These are phyloP conservation scores for Citeromyces matritensis DNA, from an alignment of 805 yeast species.

Conservation along the genomic window DNA sequence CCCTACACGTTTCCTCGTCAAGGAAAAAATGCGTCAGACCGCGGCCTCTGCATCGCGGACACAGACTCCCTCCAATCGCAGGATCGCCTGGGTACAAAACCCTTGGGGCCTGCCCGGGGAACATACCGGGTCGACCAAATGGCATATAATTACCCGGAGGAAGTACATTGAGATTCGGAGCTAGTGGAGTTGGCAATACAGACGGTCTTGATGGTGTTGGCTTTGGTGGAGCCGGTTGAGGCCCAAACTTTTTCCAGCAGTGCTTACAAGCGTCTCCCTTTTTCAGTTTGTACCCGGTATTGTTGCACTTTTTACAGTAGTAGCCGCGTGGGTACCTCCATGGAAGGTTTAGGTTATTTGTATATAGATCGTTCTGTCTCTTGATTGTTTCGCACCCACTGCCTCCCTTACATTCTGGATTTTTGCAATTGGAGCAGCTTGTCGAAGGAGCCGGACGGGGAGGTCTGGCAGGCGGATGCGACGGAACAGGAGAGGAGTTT, in stretches of 20 bases:
- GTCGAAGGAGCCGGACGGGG: constrained; percentile 3
- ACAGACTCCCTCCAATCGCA: constrained; percentile 51
- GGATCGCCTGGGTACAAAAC: constrained; percentile 70
- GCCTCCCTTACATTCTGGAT: neutral
- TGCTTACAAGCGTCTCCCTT: constrained; percentile 52
- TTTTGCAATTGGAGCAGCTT: neutral
- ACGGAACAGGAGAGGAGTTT: constrained; percentile 8
- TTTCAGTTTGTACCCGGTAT: constrained; percentile 50
- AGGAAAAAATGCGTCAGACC: constrained; percentile 42
- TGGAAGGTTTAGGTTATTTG: constrained; percentile 35
- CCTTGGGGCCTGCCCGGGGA: constrained; percentile 13
- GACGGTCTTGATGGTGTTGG: constrained; percentile 7
- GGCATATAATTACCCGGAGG: constrained; percentile 2
- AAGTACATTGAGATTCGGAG: constrained; percentile 5
- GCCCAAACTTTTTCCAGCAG: constrained; percentile 57
- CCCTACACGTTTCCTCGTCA: constrained; percentile 46
- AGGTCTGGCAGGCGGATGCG: constrained; percentile 6
- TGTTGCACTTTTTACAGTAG: constrained; percentile 54
- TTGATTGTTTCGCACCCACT: neutral
- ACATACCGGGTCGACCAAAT: neutral
- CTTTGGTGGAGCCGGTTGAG: constrained; percentile 7
- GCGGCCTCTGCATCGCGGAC: constrained; percentile 59
- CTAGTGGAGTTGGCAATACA: constrained; percentile 12
- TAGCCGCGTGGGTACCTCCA: constrained; percentile 53
- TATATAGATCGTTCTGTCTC: constrained; percentile 18